These are phyloP conservation scores for Daldinia childiae DNA, from an alignment of 495 filamentous ascomycete genomes.

Conservation along the genomic window DNA sequence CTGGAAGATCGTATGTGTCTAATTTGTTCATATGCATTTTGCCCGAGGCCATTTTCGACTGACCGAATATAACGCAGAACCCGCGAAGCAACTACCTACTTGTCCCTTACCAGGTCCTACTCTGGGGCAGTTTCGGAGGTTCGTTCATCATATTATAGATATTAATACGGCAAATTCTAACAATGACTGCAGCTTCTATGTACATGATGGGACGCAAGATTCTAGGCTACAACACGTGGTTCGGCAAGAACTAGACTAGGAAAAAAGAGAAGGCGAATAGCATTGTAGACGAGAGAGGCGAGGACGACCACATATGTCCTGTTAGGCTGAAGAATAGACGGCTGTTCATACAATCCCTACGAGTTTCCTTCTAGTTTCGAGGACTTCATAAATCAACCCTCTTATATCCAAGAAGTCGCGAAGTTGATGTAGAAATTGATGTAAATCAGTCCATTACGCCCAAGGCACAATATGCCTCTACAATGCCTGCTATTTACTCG, in stretches of 20 bases:
- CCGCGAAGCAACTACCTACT: constrained; percentile 72
- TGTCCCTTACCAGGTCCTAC: constrained; percentile 75
- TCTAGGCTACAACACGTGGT: constrained; percentile 89
- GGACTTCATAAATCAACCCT: background rate
- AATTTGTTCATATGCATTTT: background rate
- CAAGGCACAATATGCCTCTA: constrained; percentile 29
- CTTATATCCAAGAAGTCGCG: background rate
- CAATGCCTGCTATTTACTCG: constrained; percentile 30
- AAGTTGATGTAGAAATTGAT: background rate
- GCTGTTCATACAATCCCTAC: constrained; percentile 32
- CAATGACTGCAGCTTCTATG: constrained; percentile 65
- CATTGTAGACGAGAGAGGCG: constrained; percentile 22
- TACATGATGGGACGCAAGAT: constrained; percentile 66
- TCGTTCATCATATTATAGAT: constrained; percentile 26
- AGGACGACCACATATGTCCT: constrained; percentile 19
- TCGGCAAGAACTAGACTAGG: constrained; percentile 67
- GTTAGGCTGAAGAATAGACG: constrained; percentile 41
- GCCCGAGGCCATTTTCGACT: constrained; percentile 13
- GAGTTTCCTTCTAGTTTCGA: constrained; percentile 2
- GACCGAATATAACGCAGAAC: constrained; percentile 59
- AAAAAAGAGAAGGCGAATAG: background rate
- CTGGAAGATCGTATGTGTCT: constrained; percentile 82
- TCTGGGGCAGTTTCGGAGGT: constrained; percentile 69
- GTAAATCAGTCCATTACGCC: constrained; percentile 39
- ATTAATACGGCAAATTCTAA: constrained; percentile 54